Base-by-base conservation (phyloP, 2,329 filamentous ascomycete genomes). In the Thermomyces lanuginosus region DNA sequence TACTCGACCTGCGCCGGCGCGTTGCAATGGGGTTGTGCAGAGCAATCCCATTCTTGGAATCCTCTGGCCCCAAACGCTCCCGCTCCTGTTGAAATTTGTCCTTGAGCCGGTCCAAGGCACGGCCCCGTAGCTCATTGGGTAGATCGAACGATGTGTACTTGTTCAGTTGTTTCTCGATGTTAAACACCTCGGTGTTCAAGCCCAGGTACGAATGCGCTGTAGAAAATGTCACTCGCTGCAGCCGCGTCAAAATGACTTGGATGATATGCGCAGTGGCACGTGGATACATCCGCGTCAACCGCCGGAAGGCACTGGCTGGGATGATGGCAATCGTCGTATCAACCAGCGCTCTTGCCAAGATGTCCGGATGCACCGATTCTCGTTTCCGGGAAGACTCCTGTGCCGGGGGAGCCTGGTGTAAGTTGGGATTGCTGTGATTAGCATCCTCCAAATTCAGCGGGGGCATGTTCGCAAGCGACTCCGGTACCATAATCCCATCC, bases 271-370 rank as follows among this genome's bases (percentile, higher is more conserved):
- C 77, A 2, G 89, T 93, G 6, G 91, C 84, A 56, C 91, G 92
- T 6, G 89, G 89, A 42, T 95, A 98, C 13, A 93, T 76, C 44
- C 81, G 73, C 26, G 92, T 98, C 27, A 98, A 61, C 6, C 91
- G 74, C 28, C 83, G 73, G 43, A 98, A 98, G 3, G 89, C 91
- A 46, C 83, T 92, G 1, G 89, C 89, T 1, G 91, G 91, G 31
- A 98, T 98, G 36, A 98, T 91, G 4, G 89, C 89, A 52, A 98
- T 93, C 0, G 91, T 98, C 0, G 89, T 98, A 47, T 98, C 91
- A 13, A 91, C 78, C 9, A 83, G 91, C 4, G 89, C 89, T 37
- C 89, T 70, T n/a, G 86, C 89, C 37, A 98, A 82, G 35, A 98
- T 89, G 45, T 98, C 89, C 7, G 89, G 89, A 53, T 98, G 89